Evolutionary conservation across 257 asterid species (phyloP), one percentile per base, ranked within the genome.

Genomic region (Salvia splendens): DNA sequence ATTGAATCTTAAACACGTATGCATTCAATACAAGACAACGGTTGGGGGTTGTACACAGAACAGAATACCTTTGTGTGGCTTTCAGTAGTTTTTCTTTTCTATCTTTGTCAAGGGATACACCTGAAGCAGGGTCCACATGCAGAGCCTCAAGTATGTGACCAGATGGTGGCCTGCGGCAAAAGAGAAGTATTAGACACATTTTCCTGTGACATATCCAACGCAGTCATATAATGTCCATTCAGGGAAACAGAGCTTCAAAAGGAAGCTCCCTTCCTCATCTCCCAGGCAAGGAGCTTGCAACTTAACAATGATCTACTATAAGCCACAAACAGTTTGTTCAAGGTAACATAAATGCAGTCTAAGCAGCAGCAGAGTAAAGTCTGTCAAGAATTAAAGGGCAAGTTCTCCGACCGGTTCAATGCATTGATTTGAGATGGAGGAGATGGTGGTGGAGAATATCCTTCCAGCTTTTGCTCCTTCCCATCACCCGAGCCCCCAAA

Each of bases 391-490:
- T 84, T 63, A 91, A 91, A 88, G 97, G 93, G 83, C 88, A 79
- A 88, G 96, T 85, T 89, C 97, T 94, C 99, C 99, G 96, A 94
- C 99, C 97, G 97, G 84, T 75, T 94, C 73, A 79, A 76, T 69
- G 89, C 75, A 75, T 83, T 91, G 82, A 82, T 80, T 73, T 70
- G 89, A 65, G 95, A 68, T 57, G 86, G 90, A 78, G 98, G 98
- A 80, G 96, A 86, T 67, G 84, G 76, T 70, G 96, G 96, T 45
- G 99, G 97, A 78, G 99, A 83, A 83, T 80, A 91, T 87, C 99
- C 96, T 86, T 77, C 87, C 62, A 84, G 67, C 86, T 83, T 87
- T 69, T 84, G 92, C 75, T 77, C 95, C 69, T 85, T 85, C 67
- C 68, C 88, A 46, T 84, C 82, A 36, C 77, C 85, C 4, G 96